Conservation (phyloP, 306 rosid genomes). For the Glycyrrhiza uralensis region DNA sequence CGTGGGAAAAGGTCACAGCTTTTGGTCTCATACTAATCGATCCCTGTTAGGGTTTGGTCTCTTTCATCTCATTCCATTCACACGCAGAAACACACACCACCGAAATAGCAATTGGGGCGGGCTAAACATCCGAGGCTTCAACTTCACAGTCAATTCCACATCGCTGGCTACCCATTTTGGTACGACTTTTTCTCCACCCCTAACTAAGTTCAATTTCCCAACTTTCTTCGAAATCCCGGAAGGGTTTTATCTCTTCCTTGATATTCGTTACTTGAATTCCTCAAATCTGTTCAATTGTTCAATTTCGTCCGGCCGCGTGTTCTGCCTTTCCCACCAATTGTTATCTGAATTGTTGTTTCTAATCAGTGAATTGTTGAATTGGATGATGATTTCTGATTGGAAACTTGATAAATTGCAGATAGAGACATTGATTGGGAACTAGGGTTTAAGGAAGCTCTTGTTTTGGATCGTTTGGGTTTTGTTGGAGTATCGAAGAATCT, state of each 20-base stretch:
- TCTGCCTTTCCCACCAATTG: not conserved
- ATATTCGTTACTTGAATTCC: not conserved
- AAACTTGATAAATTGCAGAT: conserved; percentile 40
- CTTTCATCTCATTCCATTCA: not conserved
- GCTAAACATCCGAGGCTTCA: not conserved
- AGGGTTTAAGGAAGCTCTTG: conserved; percentile 52
- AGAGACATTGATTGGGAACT: conserved; percentile 30
- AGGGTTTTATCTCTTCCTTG: conserved; percentile 1
- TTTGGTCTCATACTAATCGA: not conserved
- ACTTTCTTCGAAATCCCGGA: conserved; percentile 3
- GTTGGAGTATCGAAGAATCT: conserved; percentile 31
- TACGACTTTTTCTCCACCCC: conserved; percentile 17
- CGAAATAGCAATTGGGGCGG: conserved; percentile 16
- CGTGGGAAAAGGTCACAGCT: not conserved
- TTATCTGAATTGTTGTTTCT: not conserved
- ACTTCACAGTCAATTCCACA: conserved; percentile 15
- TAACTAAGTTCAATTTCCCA: conserved; percentile 6
- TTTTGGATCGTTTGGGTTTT: conserved; percentile 39
- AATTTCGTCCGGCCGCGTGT: not conserved
- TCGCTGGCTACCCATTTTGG: conserved; percentile 6
- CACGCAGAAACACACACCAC: not conserved
- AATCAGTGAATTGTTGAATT: conserved; percentile 15
- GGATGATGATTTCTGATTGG: conserved; percentile 30
- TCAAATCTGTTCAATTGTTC: not conserved
- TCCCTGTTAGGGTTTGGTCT: conserved; percentile 15